phyloP scores from a whole-genome alignment of 306 rosid genomes.

The Crotalaria pallida region DNA sequence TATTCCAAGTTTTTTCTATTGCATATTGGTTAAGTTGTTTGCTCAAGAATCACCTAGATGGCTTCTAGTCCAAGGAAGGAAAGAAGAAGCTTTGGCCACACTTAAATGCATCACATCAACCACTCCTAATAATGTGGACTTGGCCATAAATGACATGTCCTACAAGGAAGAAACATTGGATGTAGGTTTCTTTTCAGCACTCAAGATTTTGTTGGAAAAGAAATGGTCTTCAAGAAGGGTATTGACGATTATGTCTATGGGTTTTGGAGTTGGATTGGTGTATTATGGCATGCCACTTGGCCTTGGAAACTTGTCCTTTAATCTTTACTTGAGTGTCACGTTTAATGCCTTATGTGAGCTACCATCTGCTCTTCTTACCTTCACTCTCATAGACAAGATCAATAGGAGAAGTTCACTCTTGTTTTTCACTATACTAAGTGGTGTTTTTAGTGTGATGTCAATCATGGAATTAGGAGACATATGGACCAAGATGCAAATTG shows the following conservation, averaged over 20 bases:
- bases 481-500: conserved; percentile 26
- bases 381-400: conserved; percentile 33
- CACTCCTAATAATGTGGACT: not conserved
- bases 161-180: conserved; percentile 17
- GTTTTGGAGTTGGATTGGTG: conserved; percentile 49
- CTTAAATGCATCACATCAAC: conserved; percentile 22
- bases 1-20: conserved; percentile 38
- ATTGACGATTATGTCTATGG: conserved; percentile 14
- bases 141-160: conserved; percentile 25
- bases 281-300: conserved; percentile 70
- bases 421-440: conserved; percentile 23
- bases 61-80: conserved; percentile 47
- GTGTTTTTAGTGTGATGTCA: conserved; percentile 44
- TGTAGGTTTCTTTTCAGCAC: conserved; percentile 28
- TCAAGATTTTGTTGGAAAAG: conserved; percentile 27
- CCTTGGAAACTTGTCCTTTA: conserved; percentile 38
- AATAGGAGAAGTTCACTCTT: conserved; percentile 39
- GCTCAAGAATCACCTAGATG: conserved; percentile 65
- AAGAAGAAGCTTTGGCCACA: conserved; percentile 40
- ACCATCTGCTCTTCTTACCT: conserved; percentile 37
- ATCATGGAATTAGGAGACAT: conserved; percentile 14
- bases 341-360: conserved; percentile 61
- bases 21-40: conserved; percentile 11
- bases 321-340: conserved; percentile 51
- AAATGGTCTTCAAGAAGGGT: conserved; percentile 49